A percentile compares a stretch with the other conserved stretches of the same genome.
phyloP scores from a whole-genome alignment of 139 green algal genomes.

The Asterochloris erici region DNA sequence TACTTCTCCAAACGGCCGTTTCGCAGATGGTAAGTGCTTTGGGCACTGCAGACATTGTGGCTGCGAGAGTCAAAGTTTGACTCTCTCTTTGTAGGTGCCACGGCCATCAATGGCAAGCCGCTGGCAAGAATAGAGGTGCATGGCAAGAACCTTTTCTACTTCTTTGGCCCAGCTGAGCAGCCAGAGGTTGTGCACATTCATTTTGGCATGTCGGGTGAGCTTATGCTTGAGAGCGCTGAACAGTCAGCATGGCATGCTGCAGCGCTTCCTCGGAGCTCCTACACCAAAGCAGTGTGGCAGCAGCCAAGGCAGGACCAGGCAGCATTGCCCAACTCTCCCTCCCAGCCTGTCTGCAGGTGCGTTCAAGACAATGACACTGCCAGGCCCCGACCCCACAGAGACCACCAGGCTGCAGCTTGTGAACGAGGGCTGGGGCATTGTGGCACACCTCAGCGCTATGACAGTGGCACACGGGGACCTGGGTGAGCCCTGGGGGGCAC shows the following conservation, averaged over 20 bases:
- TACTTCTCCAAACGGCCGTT: slow-evolving; percentile 69
- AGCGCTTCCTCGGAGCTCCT: no score
- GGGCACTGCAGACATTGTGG: background rate
- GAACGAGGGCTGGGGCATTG: slow-evolving; percentile 33
- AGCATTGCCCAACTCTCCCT: no score
- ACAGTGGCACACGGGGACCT: slow-evolving; percentile 59
- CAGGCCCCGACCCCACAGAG: slow-evolving; percentile 38
- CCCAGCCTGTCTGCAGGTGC: slow-evolving; percentile 5
- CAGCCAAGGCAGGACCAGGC: background rate
- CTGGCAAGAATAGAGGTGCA: slow-evolving; percentile 68
- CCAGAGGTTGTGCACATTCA: slow-evolving; percentile 69
- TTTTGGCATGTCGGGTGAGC: slow-evolving; percentile 70
- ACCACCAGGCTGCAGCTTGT: slow-evolving; percentile 66
- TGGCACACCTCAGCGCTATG: slow-evolving; percentile 78
- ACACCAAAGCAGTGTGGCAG: background rate
- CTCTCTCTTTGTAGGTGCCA: slow-evolving; percentile 35
- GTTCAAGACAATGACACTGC: slow-evolving; percentile 28
- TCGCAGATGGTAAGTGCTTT: slow-evolving; percentile 50
- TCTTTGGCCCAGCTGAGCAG: slow-evolving; percentile 43
- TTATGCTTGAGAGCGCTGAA: slow-evolving; percentile 26
- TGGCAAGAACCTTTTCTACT: slow-evolving; percentile 88
- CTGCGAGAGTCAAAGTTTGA: background rate
- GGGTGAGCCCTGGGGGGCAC: slow-evolving; percentile 2
- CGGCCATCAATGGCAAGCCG: slow-evolving; percentile 45
- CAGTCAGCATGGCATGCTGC: no score